Conservation (phyloP, 106 monocot genomes). For the Dioscorea alata region DNA sequence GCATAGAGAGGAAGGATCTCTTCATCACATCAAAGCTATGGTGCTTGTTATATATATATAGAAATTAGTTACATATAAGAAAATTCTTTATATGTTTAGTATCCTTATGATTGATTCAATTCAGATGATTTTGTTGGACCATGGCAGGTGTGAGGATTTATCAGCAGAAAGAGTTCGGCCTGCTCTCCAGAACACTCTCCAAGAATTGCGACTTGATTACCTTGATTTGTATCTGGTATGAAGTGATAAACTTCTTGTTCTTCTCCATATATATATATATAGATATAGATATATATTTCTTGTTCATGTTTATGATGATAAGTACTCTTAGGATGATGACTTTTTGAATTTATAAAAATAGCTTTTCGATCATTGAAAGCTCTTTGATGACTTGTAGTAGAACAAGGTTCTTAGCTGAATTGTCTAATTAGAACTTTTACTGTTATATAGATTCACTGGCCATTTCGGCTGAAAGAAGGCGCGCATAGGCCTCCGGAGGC, state of each 20-base stretch:
- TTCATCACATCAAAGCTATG: conserved; percentile 64
- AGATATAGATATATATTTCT: too few species aligned
- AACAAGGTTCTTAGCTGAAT: too few species aligned
- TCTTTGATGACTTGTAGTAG: too few species aligned
- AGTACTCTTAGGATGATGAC: too few species aligned
- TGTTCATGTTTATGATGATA: too few species aligned
- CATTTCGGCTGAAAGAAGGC: conserved; percentile 40
- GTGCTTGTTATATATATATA: conserved; percentile 3
- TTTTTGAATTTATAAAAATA: too few species aligned
- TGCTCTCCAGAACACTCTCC: conserved; percentile 30
- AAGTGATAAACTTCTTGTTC: background rate
- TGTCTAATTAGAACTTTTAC: too few species aligned
- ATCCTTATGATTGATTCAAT: too few species aligned
- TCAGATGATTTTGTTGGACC: background rate
- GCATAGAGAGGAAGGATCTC: conserved; percentile 39
- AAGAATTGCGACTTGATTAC: conserved; percentile 53
- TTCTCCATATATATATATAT: too few species aligned
- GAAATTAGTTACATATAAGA: too few species aligned
- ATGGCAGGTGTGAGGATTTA: conserved; percentile 44
- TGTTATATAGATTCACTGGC: conserved; percentile 41
- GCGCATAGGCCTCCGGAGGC: conserved; percentile 36
- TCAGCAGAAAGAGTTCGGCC: conserved; percentile 42
- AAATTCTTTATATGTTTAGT: too few species aligned
- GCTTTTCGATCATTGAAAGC: too few species aligned
- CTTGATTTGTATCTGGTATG: conserved; percentile 54